Conservation (phyloP, 2,329 filamentous ascomycete genomes). For the Colletotrichum sp. region DNA sequence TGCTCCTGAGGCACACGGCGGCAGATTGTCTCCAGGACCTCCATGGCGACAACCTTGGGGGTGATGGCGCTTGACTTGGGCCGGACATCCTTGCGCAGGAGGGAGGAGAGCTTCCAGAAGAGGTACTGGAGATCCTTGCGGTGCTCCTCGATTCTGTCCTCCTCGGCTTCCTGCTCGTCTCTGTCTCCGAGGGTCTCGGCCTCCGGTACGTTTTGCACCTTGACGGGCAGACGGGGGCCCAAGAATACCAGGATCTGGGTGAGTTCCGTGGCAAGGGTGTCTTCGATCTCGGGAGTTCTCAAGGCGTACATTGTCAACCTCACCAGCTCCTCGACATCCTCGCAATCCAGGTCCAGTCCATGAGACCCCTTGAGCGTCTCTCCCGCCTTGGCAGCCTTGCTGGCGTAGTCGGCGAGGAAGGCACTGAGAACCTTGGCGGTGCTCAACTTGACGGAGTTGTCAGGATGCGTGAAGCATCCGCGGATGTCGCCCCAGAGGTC, state of each 20-base stretch:
- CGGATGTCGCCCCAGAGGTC: constrained; percentile 76
- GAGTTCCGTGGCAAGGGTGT: constrained; percentile 78
- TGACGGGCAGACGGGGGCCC: constrained; percentile 57
- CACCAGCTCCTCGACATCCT: constrained; percentile 67
- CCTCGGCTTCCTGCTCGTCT: constrained; percentile 45
- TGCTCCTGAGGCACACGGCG: constrained; percentile 63
- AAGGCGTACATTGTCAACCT: constrained; percentile 58
- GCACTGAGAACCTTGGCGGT: constrained; percentile 75
- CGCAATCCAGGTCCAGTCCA: constrained; percentile 70
- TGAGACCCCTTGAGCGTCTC: constrained; percentile 72
- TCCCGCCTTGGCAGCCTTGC: constrained; percentile 56
- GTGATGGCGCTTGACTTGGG: constrained; percentile 69
- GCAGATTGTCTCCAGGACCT: constrained; percentile 74
- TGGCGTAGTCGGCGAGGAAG: constrained; percentile 83
- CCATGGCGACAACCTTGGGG: constrained; percentile 78
- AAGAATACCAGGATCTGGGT: constrained; percentile 86
- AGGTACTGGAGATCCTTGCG: constrained; percentile 69
- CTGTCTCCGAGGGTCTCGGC: constrained; percentile 50
- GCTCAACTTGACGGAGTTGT: constrained; percentile 77
- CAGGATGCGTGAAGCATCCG: constrained; percentile 72
- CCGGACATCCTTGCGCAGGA: constrained; percentile 77
- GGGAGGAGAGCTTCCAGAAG: constrained; percentile 77
- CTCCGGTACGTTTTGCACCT: constrained; percentile 27
- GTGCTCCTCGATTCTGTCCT: constrained; percentile 28
- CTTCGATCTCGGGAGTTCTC: constrained; percentile 68